Percentiles rank a stretch among this genome's conserved stretches.
Conservation (phyloP, 1,284 basidiomycete genomes). For the Rhodotorula sp. region DNA sequence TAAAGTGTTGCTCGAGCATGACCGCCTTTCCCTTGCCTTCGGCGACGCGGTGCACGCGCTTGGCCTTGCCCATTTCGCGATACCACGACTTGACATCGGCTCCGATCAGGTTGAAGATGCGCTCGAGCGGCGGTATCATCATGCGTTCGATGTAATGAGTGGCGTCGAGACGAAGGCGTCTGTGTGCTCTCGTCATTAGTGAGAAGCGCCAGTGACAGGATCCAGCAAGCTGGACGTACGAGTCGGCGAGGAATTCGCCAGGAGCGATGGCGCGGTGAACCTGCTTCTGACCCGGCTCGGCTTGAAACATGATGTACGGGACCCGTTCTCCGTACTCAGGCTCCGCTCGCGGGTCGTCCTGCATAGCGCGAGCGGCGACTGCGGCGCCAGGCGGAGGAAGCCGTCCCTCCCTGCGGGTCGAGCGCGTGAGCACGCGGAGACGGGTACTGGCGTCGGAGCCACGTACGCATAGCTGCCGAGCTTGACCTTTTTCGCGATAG, state of each 20-base stretch:
- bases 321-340: slow-evolving; percentile 90
- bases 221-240: slow-evolving; percentile 55
- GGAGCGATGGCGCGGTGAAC: slow-evolving; percentile 81
- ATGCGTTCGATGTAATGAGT: slow-evolving; percentile 87
- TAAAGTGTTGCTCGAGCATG: slow-evolving; percentile 43
- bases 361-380: slow-evolving; percentile 74
- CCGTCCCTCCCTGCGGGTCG: slow-evolving; percentile 64
- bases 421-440: not conserved
- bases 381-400: slow-evolving; percentile 87
- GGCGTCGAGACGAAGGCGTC: slow-evolving; percentile 70
- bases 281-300: slow-evolving; percentile 67
- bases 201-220: slow-evolving; percentile 15
- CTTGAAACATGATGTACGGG: slow-evolving; percentile 81
- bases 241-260: slow-evolving; percentile 70
- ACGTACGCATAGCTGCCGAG: slow-evolving; percentile 84
- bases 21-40: not conserved
- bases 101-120: slow-evolving; percentile 89
- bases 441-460: not conserved
- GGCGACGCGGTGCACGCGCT: slow-evolving; percentile 15
- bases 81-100: slow-evolving; percentile 88
- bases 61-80: slow-evolving; percentile 74
- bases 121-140: slow-evolving; percentile 82
- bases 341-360: slow-evolving; percentile 76
- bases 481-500: slow-evolving; percentile 89
- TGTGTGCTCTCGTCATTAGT: slow-evolving; percentile 43